Evolutionary conservation across 2,329 filamentous ascomycete species (phyloP).

Genomic region (Huntiella bhutanensis): DNA sequence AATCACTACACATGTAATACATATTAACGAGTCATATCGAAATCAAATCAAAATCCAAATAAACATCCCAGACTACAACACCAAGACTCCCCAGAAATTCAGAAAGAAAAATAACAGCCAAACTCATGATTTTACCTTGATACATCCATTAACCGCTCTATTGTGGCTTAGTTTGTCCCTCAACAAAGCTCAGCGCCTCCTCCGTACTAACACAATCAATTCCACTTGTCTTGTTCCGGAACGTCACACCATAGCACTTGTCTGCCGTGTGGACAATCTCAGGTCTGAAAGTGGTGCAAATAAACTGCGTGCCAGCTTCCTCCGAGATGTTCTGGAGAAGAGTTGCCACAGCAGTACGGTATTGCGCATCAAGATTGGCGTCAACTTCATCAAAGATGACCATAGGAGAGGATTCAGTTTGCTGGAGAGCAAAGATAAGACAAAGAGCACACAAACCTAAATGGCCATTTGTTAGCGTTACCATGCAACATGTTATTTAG

Average conservation of each 20-base stretch:
- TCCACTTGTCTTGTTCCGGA: constrained; percentile 79
- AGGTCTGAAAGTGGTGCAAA: constrained; percentile 94
- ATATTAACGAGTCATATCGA: too few relatives aligned
- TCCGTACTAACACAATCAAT: constrained; percentile 81
- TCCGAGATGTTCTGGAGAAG: constrained; percentile 65
- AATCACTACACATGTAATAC: too few relatives aligned
- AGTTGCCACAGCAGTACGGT: constrained; percentile 83
- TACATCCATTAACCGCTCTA: neutral
- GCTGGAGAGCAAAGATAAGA: constrained; percentile 95
- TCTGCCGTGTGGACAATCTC: constrained; percentile 92
- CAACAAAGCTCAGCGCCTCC: constrained; percentile 82
- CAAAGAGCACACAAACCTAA: constrained; percentile 85
- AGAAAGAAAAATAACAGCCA: neutral
- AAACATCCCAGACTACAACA: too few relatives aligned
- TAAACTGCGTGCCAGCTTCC: constrained; percentile 59
- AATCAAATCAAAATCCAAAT: too few relatives aligned
- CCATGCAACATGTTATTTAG: neutral
- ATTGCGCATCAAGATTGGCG: constrained; percentile 93
- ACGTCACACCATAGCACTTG: constrained; percentile 94
- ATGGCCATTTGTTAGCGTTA: constrained; percentile 13
- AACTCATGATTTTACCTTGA: neutral
- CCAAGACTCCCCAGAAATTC: neutral
- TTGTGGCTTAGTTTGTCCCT: constrained; percentile 42
- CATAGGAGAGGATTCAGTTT: constrained; percentile 91
- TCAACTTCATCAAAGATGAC: constrained; percentile 99